Evolutionary conservation across 1,284 basidiomycete genomes (phyloP).

Genomic region (Fomitopsis betulina): DNA sequence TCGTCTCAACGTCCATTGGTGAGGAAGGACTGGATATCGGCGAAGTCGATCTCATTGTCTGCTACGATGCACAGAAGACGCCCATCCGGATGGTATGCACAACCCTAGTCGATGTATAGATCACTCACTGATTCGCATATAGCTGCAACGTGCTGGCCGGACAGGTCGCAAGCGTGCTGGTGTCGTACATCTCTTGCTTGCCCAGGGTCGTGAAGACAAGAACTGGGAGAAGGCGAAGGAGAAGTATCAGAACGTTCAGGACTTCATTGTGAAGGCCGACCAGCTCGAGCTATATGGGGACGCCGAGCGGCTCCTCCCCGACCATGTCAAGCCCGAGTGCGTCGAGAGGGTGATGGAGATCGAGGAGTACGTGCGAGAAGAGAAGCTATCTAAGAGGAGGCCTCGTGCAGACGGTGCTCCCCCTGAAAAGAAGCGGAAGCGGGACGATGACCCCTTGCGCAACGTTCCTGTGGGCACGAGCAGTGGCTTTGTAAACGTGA

Average conservation of each 20-base stretch:
- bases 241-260: constrained; percentile 87
- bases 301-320: constrained; percentile 83
- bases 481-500: constrained; percentile 60
- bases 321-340: constrained; percentile 70
- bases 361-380: constrained; percentile 61
- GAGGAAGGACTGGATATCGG: constrained; percentile 99
- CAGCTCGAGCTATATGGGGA: constrained; percentile 91
- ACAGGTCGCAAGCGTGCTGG: constrained; percentile 94
- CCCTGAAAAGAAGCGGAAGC: constrained; percentile 56
- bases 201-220: constrained; percentile 86
- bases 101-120: not conserved
- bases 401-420: constrained; percentile 15
- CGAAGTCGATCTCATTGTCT: constrained; percentile 95
- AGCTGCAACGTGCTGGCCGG: constrained; percentile 95
- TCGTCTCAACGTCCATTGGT: constrained; percentile 96
- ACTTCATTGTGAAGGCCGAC: constrained; percentile 81
- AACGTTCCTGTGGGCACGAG: constrained; percentile 65
- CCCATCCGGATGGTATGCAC: constrained; percentile 88
- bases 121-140: constrained; percentile 1
- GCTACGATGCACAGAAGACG: constrained; percentile 96
- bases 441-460: constrained; percentile 58
- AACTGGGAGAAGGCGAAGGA: constrained; percentile 92
- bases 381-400: constrained; percentile 30
- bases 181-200: constrained; percentile 88
- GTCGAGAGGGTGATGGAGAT: constrained; percentile 83